Conservation (phyloP, 768 basidiomycete genomes). For the Dendrothele bispora region DNA sequence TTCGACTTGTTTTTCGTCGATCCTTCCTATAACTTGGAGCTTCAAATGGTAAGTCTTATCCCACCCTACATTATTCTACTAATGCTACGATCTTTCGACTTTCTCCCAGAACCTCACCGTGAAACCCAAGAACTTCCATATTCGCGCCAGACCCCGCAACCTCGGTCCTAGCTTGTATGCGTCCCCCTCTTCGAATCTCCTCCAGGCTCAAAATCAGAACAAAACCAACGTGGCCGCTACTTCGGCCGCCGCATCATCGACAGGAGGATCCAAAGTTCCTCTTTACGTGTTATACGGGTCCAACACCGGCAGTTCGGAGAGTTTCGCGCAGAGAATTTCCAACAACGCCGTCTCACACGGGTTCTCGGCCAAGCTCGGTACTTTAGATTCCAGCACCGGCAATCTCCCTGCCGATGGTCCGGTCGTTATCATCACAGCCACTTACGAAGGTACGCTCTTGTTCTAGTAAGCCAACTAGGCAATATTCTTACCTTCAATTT, state of each 20-base stretch:
- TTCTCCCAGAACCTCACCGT: slow-evolving; percentile 46
- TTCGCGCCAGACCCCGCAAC: slow-evolving; percentile 37
- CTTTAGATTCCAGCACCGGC: slow-evolving; percentile 37
- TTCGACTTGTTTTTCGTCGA: slow-evolving; percentile 46
- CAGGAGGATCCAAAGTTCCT: slow-evolving; percentile 14
- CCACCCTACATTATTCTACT: too few species aligned
- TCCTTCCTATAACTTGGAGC: slow-evolving; percentile 40
- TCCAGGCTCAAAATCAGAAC: slow-evolving; percentile 10
- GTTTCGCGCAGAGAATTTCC: slow-evolving; percentile 45
- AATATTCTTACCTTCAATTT: not conserved
- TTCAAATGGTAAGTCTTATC: too few species aligned
- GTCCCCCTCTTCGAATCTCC: slow-evolving; percentile 14
- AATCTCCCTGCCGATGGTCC: slow-evolving; percentile 44
- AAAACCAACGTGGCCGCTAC: not conserved
- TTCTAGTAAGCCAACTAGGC: not conserved
- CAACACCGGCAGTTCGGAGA: slow-evolving; percentile 50
- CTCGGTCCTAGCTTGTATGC: slow-evolving; percentile 15
- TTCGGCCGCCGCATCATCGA: not conserved
- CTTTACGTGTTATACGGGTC: slow-evolving; percentile 44
- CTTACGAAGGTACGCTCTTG: slow-evolving; percentile 39
- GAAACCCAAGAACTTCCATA: slow-evolving; percentile 42
- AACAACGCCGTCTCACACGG: slow-evolving; percentile 35
- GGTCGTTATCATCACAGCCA: slow-evolving; percentile 44
- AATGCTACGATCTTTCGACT: too few species aligned
- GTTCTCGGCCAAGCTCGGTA: slow-evolving; percentile 36